Conservation (phyloP, 495 filamentous ascomycete species). For the Thermothielavioides terrestris region DNA sequence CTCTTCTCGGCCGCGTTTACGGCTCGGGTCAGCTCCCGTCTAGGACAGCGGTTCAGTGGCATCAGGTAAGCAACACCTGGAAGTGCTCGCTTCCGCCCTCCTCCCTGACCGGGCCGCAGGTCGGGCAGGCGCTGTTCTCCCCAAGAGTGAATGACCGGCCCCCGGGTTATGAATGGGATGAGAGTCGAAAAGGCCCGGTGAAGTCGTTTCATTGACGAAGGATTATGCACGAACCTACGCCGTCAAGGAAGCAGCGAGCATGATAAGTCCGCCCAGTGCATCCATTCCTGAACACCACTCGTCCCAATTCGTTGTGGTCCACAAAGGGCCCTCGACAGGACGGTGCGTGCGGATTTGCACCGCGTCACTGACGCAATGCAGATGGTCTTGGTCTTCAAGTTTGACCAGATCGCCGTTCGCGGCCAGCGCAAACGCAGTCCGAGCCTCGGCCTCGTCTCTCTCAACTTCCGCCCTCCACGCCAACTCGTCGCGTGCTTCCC, state of each 20-base stretch:
- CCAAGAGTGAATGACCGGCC: no score
- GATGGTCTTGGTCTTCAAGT: not conserved
- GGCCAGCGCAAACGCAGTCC: not conserved
- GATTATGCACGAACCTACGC: no score
- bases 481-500: constrained; percentile 36
- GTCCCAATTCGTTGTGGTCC: constrained; percentile 25
- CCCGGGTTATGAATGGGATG: no score
- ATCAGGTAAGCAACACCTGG: no score
- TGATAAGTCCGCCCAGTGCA: not conserved
- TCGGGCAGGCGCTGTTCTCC: no score
- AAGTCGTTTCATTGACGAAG: no score
- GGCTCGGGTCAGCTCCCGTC: no score
- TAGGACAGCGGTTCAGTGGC: no score
- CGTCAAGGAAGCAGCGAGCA: constrained; percentile 1
- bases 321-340: not conserved
- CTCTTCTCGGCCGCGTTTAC: no score
- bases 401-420: not conserved
- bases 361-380: not conserved
- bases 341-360: constrained; percentile 10
- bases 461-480: not conserved
- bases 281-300: constrained; percentile 41
- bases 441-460: not conserved
- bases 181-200: no score
- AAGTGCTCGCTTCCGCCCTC: no score
- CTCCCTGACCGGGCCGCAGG: no score